A percentile compares a stretch with the other conserved stretches of the same genome.
phyloP scores from a whole-genome alignment of 2,329 filamentous ascomycete species.

The Triangularia setosa region DNA sequence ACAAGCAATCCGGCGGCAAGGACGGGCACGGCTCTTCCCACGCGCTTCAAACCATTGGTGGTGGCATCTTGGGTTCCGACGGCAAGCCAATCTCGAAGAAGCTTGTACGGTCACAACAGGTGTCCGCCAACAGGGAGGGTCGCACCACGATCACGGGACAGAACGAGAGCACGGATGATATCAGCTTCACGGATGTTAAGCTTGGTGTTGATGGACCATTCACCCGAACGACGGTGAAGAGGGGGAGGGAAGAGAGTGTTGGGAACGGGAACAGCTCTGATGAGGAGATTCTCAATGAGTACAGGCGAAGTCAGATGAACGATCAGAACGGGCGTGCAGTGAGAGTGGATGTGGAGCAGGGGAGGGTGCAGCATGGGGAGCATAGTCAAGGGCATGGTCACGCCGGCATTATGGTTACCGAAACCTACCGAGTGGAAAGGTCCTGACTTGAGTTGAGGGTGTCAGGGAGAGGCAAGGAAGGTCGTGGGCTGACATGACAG shows the following conservation, averaged over 20 bases:
- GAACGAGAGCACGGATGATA: background rate
- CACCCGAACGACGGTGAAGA: conserved; percentile 9
- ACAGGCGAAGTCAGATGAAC: background rate
- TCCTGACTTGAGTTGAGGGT: background rate
- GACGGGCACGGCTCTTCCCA: background rate
- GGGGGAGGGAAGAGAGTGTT: background rate
- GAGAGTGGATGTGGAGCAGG: background rate
- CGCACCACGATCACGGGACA: background rate
- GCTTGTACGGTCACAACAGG: background rate
- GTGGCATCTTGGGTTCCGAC: conserved; percentile 10
- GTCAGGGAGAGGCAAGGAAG: background rate
- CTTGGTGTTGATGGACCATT: conserved; percentile 14
- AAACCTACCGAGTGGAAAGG: conserved; percentile 12
- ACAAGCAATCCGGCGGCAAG: conserved; percentile 5
- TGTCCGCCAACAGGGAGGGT: background rate
- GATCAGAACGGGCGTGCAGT: background rate
- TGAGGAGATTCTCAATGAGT: conserved; percentile 14
- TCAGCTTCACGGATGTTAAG: conserved; percentile 11
- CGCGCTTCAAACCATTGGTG: conserved; percentile 17
- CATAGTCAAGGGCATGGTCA: background rate
- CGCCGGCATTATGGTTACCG: conserved; percentile 12
- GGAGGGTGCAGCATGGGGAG: background rate
- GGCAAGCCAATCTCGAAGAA: conserved; percentile 5
- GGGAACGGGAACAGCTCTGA: conserved; percentile 3
- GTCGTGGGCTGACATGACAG: background rate